Base-by-base conservation (phyloP, 2,329 filamentous ascomycete genomes). In the Eutypa lata region DNA sequence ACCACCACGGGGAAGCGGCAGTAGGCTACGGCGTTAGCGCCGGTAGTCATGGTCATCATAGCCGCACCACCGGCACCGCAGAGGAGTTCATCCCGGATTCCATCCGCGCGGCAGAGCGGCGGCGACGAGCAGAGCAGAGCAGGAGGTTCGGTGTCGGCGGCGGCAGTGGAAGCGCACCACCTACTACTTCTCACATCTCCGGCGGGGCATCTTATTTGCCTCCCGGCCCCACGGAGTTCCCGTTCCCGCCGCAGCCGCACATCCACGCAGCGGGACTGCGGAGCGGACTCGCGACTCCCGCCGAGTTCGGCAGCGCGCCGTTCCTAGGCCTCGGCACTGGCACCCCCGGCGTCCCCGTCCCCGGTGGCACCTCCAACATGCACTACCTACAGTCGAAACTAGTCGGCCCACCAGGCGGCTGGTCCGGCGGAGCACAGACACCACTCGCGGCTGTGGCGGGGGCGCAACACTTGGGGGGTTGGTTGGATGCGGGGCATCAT, bases 361-460 rank as follows among this genome's bases (percentile, higher is more conserved):
- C 88, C 5, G 88, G 89, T 53, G 88, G 87, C 28, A 87, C 88
- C 11, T 87, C 87, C 11, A 91, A 90, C 61, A 78, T 93, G 62
- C 87, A 87, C 68, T 94, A 93, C 70, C 93, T 94, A 65, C 89
- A 92, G 67, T 84, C 88, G 18, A 89, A 91, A 59, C 77, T 93
- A 4, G 83, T 18, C 6, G 26, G 26, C 4, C 35, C 35, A 14
- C 35, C 85, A 8, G 80, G 81, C 24, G 86, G 85, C 3, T 79
- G 89, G 58, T 89, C 88, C 47, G 90, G 90, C 24, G n/a, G n/a
- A n/a, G 85, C 88, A 13, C 87, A 90, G 56, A 93, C 90, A 24
- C 90, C 90, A 43, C 78, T 93, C 28, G 89, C 90, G 7, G 89
- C 89, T 48, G 87, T 92, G 47, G 89, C 89, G 19, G 88, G 89